Evolutionary conservation across 192 early-diverging fungal species (phyloP).

Genomic region (Cladochytrium replicatum): DNA sequence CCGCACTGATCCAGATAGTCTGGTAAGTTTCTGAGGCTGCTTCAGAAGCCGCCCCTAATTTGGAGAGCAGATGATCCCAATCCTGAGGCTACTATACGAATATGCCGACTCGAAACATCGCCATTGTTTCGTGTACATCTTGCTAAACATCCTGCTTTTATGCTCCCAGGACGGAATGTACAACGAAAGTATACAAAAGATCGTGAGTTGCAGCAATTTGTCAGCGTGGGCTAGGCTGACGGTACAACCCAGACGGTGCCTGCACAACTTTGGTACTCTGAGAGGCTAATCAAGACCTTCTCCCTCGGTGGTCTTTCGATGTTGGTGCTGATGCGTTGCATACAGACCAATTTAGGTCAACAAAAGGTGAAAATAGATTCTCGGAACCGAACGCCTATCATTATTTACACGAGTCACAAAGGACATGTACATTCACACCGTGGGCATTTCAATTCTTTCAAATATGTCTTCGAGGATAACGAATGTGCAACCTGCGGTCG

Average conservation of each 20-base stretch:
- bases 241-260: conserved; percentile 36
- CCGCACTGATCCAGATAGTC: conserved; percentile 63
- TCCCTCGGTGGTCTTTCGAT: conserved; percentile 58
- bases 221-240: not conserved
- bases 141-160: conserved; percentile 53
- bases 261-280: conserved; percentile 61
- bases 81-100: conserved; percentile 59
- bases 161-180: conserved; percentile 64
- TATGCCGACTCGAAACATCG: conserved; percentile 45
- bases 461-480: conserved; percentile 51
- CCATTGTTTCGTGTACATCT: conserved; percentile 57
- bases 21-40: conserved; percentile 31
- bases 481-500: conserved; percentile 57
- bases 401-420: too few relatives aligned
- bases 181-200: conserved; percentile 62
- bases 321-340: conserved; percentile 52
- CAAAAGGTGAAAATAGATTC: conserved; percentile 38
- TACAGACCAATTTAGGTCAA: conserved; percentile 59
- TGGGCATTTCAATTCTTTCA: conserved; percentile 49
- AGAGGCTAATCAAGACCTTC: conserved; percentile 50
- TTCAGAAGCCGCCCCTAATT: not conserved
- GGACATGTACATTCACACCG: conserved; percentile 62
- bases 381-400: not conserved
- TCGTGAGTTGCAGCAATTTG: conserved; percentile 32
- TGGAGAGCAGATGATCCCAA: conserved; percentile 40